Evolutionary conservation across 1,284 basidiomycete genomes (phyloP).

Genomic region (Abortiporus biennis): DNA sequence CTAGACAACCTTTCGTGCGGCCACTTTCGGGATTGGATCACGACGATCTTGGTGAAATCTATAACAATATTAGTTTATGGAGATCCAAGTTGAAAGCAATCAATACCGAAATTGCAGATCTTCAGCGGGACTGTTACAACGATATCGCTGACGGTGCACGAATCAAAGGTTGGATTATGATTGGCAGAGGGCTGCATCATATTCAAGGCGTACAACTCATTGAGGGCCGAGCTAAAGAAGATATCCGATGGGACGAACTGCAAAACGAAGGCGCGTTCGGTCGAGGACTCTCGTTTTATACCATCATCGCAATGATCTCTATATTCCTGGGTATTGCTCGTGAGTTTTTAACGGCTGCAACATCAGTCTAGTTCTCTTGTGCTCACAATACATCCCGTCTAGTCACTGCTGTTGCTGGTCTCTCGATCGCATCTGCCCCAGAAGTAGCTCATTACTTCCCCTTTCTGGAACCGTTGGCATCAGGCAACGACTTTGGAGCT

Average conservation of each 20-base stretch:
- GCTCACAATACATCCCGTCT: slow-evolving; percentile 13
- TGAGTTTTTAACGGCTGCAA: slow-evolving; percentile 34
- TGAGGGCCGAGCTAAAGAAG: slow-evolving; percentile 73
- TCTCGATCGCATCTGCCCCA: slow-evolving; percentile 62
- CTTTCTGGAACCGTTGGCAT: slow-evolving; percentile 53
- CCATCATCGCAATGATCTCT: slow-evolving; percentile 40
- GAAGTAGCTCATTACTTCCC: slow-evolving; percentile 65
- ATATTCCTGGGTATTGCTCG: slow-evolving; percentile 52
- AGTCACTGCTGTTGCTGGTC: slow-evolving; percentile 67
- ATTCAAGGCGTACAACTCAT: slow-evolving; percentile 64
- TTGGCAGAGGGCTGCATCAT: slow-evolving; percentile 61
- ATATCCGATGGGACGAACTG: slow-evolving; percentile 73
- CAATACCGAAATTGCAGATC: slow-evolving; percentile 61
- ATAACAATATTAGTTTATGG: slow-evolving; percentile 62
- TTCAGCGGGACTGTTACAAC: slow-evolving; percentile 58
- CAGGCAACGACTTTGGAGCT: slow-evolving; percentile 41
- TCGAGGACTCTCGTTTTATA: slow-evolving; percentile 48
- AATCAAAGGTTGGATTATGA: slow-evolving; percentile 72
- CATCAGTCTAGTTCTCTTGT: slow-evolving; percentile 1
- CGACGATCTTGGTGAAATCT: slow-evolving; percentile 56
- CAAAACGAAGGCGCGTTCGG: slow-evolving; percentile 47
- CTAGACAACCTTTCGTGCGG: slow-evolving; percentile 64
- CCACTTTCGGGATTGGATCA: slow-evolving; percentile 65
- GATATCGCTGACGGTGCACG: slow-evolving; percentile 63
- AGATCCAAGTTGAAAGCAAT: slow-evolving; percentile 64